Base-by-base conservation (phyloP, 768 basidiomycete species). In the Termitomyces titanicus region DNA sequence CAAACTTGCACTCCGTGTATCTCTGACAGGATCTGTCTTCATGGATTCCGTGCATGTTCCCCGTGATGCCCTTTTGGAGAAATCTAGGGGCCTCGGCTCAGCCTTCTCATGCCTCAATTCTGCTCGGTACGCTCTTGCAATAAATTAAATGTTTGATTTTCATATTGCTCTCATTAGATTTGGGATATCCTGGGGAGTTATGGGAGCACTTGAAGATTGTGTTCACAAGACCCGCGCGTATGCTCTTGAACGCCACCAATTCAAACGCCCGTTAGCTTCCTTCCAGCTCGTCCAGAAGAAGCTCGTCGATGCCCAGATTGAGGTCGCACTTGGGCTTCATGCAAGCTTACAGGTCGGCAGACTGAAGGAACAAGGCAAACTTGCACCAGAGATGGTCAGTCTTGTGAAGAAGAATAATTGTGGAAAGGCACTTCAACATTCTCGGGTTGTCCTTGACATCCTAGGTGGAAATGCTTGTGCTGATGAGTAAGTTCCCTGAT, bases 281-380 rank as follows among this genome's bases (percentile, higher is more conserved):
- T 98, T 96, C 84, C 96, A 98, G 70, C 85, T 98, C n/a, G 80
- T 98, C 17, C 95, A 98, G 70, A 96, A 96, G 83, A 98, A 98
- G 72, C 80, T 98, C 15, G 94, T 89, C 3, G 94, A 98, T 61
- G 94, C 96, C 12, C 88, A 94, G 60, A 91, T 87, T 1, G 93
- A 97, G 64, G 82, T 85, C 9, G 82, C 88, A 1, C 75, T 95
- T 12, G 92, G 94, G 6, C 73, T 92, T 24, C 78, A 83, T 40
- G 87, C 88, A 6, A 87, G 84, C 60, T 69, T 89, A 29, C 90
- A 90, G 66, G 88, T 89, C 3, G 95, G 95, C 2, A 79, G 94
- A 29, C 75, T 98, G 59, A 97, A 97, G 75, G 95, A 98, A 52
- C 66, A 74, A 57, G 82, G 87, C 53, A 78, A 73, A 61, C 61